Evolutionary conservation across 2,329 filamentous ascomycete genomes (phyloP), one percentile per base, ranked within the genome.

Genomic region (Sporothrix sp.): DNA sequence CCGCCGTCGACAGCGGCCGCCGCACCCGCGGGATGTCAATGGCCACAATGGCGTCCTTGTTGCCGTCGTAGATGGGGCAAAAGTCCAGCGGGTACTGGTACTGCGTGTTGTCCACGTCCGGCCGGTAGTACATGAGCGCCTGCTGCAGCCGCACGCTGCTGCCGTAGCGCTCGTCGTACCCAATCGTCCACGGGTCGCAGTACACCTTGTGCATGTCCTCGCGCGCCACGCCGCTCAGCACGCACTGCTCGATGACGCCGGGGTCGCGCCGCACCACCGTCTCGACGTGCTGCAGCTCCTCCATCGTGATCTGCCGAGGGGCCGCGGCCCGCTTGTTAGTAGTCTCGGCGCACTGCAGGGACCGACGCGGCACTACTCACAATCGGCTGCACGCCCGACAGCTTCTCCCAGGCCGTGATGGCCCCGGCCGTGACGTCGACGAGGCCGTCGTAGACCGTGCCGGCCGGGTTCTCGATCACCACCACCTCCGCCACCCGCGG

Each of bases 171-270:
- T 94, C 87, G 60, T 96, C 90, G 63, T 88, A 95, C 44, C 90
- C 90, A 66, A 96, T 95, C 1, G 90, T 95, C 90, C 90, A 96
- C 10, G 87, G 88, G 64, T 96, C 90, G 66, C 89, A 95, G 71
- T 94, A 95, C 43, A 96, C 87, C 68, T 95, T 95, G 72, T 93
- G 72, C 90, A 96, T 95, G 54, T 95, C 86, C 58, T 85, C 76
- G 51, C 75, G 75, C 11, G 87, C 79, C 54, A 96, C 87, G 1
- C 90, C 90, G 53, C 88, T 78, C 53, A 95, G 77, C 7, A 77
- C 78, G 61, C 90, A 96, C 66, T 95, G 89, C 67, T 95, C 87
- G 58, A 95, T 93, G 54, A 95, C 88, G 60, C 84, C 85, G 13
- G 86, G 79, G 62, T 95, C 87, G 59, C 81, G 82, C 57, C 89